These are phyloP conservation scores for Platanthera guangdongensis DNA, from an alignment of 106 monocot genomes.

Conservation along the genomic window DNA sequence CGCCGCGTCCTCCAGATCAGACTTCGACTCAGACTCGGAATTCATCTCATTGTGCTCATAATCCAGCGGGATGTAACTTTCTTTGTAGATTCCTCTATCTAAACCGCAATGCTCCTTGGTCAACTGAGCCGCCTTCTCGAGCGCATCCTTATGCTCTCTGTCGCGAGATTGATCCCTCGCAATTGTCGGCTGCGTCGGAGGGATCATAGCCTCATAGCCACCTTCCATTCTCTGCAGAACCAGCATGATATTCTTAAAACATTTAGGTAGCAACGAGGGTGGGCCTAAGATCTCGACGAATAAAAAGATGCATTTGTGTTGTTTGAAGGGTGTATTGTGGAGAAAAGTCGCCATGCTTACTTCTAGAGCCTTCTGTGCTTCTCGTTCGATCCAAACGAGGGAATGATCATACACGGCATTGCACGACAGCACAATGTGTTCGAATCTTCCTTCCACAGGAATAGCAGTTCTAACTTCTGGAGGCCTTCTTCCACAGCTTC, in stretches of 20 bases:
- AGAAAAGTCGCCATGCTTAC: constrained; percentile 19
- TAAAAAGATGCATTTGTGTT: background rate
- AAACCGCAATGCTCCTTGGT: background rate
- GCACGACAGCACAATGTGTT: constrained; percentile 55
- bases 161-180: background rate
- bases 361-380: constrained; percentile 54
- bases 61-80: background rate
- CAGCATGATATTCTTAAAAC: too few relatives aligned
- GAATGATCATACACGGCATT: constrained; percentile 58
- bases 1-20: constrained; percentile 3
- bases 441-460: constrained; percentile 57
- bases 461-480: constrained; percentile 48
- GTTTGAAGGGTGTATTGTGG: background rate
- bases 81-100: background rate
- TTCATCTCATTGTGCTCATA: background rate
- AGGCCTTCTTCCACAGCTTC: constrained; percentile 38
- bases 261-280: background rate
- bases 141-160: constrained; percentile 3
- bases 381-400: constrained; percentile 61
- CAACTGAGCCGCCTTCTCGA: background rate
- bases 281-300: background rate
- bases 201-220: background rate
- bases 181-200: constrained; percentile 7
- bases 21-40: background rate
- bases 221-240: background rate